Evolutionary conservation across 148 eudicot species (phyloP), one percentile per base, ranked within the genome.

Genomic region (Cornus florida): DNA sequence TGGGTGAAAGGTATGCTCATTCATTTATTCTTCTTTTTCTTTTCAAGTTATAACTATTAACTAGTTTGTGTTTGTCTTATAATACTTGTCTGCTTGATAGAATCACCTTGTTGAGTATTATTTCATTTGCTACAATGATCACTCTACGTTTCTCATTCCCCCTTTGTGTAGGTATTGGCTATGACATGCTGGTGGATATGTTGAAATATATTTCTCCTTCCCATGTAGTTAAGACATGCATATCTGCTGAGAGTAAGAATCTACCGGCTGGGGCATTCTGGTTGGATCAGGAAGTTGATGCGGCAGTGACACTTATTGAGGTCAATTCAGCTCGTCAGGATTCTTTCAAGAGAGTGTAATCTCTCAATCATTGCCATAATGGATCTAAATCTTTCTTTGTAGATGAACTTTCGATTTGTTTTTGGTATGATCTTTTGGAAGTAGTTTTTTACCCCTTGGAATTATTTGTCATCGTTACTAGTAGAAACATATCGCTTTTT

Each of bases 241-340:
- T 88, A 74, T 89, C 90, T 82, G 83, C 89, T 75, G 83, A 71
- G 79, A 84, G 77, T 43, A 95, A 88, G 88, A 88, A 95, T 85
- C 89, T 93, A 76, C 98, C 99, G 57, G 79, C 83, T 81, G 99
- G 99, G 43, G 82, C 86, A 70, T 96, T 96, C 88, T 93, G 99
- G 97, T 81, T 83, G 71, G 88, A 86, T 46, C 88, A 84, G 70
- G 81, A 75, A 72, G 82, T 80, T 77, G 80, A 69, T 72, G 75
- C 80, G 64, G 62, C 82, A 19, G 79, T 78, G 35, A 91, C 82
- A 59, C 73, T 96, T 78, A 75, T 92, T 82, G 95, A 93, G 87
- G 83, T 96, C 80, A 83, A 83, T 77, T 84, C 98, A 79, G 95
- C 97, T 80, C 88, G 84, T 76, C 92, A 84, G 85, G 92, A 92